These are phyloP conservation scores for Erigeron philadelphicus DNA, from an alignment of 140 eudicot species.

Conservation along the genomic window DNA sequence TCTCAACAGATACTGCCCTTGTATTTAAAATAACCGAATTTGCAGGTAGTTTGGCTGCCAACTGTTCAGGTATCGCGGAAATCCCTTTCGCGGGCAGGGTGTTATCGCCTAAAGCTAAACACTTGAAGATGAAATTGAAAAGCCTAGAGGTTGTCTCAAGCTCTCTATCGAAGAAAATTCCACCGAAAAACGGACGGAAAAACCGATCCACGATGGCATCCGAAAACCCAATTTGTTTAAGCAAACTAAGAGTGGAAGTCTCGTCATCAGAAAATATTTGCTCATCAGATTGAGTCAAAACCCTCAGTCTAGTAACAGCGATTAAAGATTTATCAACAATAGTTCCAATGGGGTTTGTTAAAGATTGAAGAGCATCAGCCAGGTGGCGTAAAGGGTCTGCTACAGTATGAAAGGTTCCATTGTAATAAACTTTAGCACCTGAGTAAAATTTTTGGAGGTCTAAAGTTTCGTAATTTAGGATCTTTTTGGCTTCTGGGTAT, in stretches of 20 bases:
- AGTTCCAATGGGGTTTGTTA: slow-evolving; percentile 77
- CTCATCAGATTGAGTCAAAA: slow-evolving; percentile 52
- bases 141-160: slow-evolving; percentile 79
- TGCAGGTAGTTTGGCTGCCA: slow-evolving; percentile 58
- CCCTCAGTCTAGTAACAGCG: slow-evolving; percentile 59
- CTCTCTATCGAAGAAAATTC: slow-evolving; percentile 73
- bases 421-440: slow-evolving; percentile 67
- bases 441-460: slow-evolving; percentile 65
- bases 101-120: slow-evolving; percentile 80
- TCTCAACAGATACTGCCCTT: slow-evolving; percentile 43
- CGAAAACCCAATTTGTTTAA: slow-evolving; percentile 55
- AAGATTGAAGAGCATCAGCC: slow-evolving; percentile 45
- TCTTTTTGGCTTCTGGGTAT: slow-evolving; percentile 72
- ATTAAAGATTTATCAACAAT: slow-evolving; percentile 59
- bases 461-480: slow-evolving; percentile 55
- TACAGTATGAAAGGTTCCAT: slow-evolving; percentile 62
- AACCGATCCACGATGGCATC: slow-evolving; percentile 61
- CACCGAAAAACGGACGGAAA: slow-evolving; percentile 86
- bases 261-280: slow-evolving; percentile 58
- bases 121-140: slow-evolving; percentile 73
- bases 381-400: slow-evolving; percentile 88
- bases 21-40: slow-evolving; percentile 53
- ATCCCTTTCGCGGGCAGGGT: slow-evolving; percentile 85
- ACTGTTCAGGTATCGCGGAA: slow-evolving; percentile 72
- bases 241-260: slow-evolving; percentile 37